Conservation (phyloP, 1,284 basidiomycete species). For the Trametes pubescens region DNA sequence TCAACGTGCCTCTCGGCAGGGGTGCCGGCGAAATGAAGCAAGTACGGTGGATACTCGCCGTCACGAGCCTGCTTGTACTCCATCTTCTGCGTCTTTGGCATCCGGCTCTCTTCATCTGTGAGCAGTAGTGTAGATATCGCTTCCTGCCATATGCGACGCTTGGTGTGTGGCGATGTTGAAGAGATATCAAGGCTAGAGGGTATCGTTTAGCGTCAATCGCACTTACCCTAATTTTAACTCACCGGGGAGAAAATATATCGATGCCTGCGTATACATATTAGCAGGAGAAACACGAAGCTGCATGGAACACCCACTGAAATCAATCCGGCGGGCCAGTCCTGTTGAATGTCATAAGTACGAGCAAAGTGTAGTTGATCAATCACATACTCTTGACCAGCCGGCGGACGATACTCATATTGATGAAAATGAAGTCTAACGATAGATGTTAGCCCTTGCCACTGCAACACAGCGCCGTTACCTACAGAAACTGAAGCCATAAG, state of each 20-base stretch:
- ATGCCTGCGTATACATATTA: constrained; percentile 54
- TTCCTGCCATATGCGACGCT: constrained; percentile 86
- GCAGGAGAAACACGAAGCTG: constrained; percentile 14
- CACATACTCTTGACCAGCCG: constrained; percentile 64
- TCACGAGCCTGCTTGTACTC: constrained; percentile 65
- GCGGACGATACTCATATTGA: constrained; percentile 59
- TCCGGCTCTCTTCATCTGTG: constrained; percentile 65
- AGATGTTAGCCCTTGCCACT: constrained; percentile 8
- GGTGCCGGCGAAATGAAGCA: constrained; percentile 72
- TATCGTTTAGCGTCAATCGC: too few species aligned
- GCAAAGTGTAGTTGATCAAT: background rate
- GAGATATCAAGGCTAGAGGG: constrained; percentile 65
- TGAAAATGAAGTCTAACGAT: constrained; percentile 68
- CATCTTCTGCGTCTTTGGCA: constrained; percentile 69
- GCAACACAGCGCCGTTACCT: constrained; percentile 6
- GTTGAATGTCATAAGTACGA: constrained; percentile 25
- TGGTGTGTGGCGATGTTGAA: constrained; percentile 67
- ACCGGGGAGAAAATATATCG: constrained; percentile 83
- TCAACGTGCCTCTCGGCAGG: constrained; percentile 82
- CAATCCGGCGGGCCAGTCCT: constrained; percentile 70
- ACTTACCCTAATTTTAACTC: constrained; percentile 18
- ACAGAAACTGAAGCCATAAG: constrained; percentile 75
- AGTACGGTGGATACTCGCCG: constrained; percentile 75
- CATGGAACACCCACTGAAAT: constrained; percentile 66
- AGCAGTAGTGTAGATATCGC: constrained; percentile 75